These are phyloP conservation scores for Domatiomyces catenatus DNA, from an alignment of 2,329 filamentous ascomycete species.

Conservation along the genomic window DNA sequence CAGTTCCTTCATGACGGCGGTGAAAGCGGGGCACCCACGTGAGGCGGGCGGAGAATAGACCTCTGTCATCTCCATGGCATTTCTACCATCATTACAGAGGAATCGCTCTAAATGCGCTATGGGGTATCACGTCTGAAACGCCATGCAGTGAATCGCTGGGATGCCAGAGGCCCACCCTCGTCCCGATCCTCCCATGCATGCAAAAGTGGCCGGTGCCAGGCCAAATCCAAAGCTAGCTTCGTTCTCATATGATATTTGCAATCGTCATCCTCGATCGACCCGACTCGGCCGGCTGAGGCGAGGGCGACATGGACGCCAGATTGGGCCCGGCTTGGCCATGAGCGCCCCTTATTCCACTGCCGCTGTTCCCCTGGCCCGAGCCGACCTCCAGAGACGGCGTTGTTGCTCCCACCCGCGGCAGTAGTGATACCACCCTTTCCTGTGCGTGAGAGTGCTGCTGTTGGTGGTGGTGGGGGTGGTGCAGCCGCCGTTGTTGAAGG, in stretches of 20 bases:
- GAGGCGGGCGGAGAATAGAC: too few relatives aligned
- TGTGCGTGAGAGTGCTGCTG: constrained; percentile 6
- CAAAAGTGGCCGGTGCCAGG: background rate
- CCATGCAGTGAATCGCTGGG: background rate
- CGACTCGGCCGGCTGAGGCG: constrained; percentile 11
- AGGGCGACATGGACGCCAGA: constrained; percentile 7
- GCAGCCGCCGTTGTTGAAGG: constrained; percentile 18
- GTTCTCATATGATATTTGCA: constrained; percentile 27
- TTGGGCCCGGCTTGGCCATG: constrained; percentile 11
- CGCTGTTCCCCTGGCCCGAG: constrained; percentile 6
- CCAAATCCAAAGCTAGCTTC: background rate
- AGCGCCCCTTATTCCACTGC: constrained; percentile 4
- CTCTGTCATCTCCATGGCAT: too few relatives aligned
- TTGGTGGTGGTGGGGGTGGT: constrained; percentile 9
- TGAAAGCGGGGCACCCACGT: too few relatives aligned
- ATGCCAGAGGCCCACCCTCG: background rate
- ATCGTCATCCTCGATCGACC: constrained; percentile 30
- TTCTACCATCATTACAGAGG: background rate
- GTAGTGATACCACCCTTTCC: background rate
- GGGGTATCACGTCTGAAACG: background rate
- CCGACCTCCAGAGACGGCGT: background rate
- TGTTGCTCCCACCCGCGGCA: constrained; percentile 6
- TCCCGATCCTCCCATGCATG: background rate
- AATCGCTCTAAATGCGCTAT: background rate
- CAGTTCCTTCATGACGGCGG: too few relatives aligned